Evolutionary conservation across 2,329 filamentous ascomycete species (phyloP).

Genomic region (Botryotinia narcissicola): DNA sequence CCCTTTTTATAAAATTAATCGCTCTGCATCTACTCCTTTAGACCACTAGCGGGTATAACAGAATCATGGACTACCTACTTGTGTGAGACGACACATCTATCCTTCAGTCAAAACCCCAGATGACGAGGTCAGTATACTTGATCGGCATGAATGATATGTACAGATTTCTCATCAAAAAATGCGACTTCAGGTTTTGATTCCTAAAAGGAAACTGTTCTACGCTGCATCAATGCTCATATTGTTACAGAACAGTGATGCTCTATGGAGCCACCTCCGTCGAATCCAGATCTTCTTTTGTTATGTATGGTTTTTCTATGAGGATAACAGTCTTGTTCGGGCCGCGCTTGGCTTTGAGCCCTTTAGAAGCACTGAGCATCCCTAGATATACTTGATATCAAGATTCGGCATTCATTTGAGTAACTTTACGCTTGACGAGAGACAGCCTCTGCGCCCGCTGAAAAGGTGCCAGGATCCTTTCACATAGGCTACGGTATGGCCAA

Average conservation of each 20-base stretch:
- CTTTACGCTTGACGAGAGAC: not conserved
- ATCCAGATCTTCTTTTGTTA: not conserved
- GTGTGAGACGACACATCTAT: not conserved
- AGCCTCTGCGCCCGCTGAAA: not conserved
- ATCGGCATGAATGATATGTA: too few relatives aligned
- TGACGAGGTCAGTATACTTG: too few relatives aligned
- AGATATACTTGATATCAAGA: not conserved
- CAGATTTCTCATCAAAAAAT: not conserved
- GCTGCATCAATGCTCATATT: not conserved
- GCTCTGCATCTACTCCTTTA: not conserved
- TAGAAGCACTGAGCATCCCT: not conserved
- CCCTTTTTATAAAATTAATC: not conserved
- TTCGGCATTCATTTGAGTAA: not conserved
- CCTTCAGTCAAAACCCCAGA: too few relatives aligned
- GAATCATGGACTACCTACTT: not conserved
- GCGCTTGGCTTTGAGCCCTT: too few relatives aligned
- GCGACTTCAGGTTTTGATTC: not conserved
- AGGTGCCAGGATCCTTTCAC: not conserved
- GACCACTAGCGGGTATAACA: not conserved
- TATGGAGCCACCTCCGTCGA: not conserved
- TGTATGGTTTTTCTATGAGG: not conserved
- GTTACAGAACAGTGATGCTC: not conserved
- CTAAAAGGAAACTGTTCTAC: not conserved
- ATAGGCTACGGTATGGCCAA: not conserved
- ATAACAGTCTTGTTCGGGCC: not conserved